A percentile compares a stretch with the other conserved stretches of the same genome.
These are phyloP conservation scores for Podila epicladia DNA, from an alignment of 192 early-diverging fungal species.

Conservation along the genomic window DNA sequence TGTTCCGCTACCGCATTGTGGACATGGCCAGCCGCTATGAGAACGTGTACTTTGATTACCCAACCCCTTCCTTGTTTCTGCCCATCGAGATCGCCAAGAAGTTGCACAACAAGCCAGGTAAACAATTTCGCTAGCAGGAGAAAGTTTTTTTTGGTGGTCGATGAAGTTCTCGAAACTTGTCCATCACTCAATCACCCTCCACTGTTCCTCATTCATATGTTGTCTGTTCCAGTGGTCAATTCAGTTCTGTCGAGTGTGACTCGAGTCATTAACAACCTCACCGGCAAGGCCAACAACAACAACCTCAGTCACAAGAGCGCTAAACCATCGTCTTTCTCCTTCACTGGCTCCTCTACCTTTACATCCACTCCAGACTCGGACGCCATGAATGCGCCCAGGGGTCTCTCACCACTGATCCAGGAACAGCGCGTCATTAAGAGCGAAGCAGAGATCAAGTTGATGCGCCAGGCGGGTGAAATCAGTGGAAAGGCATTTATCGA, in stretches of 20 bases:
- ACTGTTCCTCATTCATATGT: background rate
- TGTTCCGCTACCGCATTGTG: conserved; percentile 47
- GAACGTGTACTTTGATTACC: conserved; percentile 41
- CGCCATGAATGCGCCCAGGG: conserved; percentile 23
- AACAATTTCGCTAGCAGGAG: background rate
- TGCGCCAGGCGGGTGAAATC: conserved; percentile 80
- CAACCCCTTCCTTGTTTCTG: conserved; percentile 40
- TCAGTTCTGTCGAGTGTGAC: background rate
- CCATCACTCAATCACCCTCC: background rate
- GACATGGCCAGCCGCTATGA: conserved; percentile 36
- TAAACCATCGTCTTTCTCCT: background rate
- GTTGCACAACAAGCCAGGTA: conserved; percentile 45
- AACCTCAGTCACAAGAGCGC: background rate
- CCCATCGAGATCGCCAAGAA: conserved; percentile 51
- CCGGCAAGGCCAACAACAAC: background rate
- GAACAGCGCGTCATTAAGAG: conserved; percentile 84
- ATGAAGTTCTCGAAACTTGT: background rate
- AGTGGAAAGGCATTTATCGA: conserved; percentile 84
- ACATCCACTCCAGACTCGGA: conserved; percentile 26
- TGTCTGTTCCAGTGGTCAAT: background rate
- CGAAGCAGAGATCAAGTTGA: conserved; percentile 76
- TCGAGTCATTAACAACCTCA: background rate
- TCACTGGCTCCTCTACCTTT: conserved; percentile 4
- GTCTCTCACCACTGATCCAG: conserved; percentile 69
- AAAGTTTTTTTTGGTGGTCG: background rate